Evolutionary conservation across 768 basidiomycete genomes (phyloP).

Genomic region (Phylloporus sp.): DNA sequence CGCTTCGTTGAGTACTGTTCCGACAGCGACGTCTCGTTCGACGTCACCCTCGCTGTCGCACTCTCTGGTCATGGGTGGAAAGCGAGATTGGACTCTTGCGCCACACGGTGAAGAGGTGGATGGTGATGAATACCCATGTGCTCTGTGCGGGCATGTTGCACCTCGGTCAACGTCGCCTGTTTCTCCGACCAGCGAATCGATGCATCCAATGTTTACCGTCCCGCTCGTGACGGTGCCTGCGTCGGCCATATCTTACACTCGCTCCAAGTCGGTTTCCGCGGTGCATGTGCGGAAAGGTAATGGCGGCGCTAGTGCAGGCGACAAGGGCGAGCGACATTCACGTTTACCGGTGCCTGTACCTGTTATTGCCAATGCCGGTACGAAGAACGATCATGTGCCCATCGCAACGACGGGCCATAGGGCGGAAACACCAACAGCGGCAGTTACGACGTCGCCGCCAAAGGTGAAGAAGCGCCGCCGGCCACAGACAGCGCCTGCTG

Average conservation of each 20-base stretch:
- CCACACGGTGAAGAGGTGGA: not conserved
- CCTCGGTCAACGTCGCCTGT: not conserved
- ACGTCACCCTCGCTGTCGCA: slow-evolving; percentile 9
- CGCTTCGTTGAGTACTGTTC: slow-evolving; percentile 18
- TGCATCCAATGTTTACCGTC: slow-evolving; percentile 30
- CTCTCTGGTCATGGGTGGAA: not conserved
- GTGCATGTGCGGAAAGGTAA: not conserved
- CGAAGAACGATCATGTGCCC: not conserved
- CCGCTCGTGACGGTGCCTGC: slow-evolving; percentile 25
- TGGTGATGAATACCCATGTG: slow-evolving; percentile 4
- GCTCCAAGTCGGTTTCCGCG: not conserved
- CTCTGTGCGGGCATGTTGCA: slow-evolving; percentile 18
- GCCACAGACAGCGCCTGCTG: slow-evolving; percentile 25
- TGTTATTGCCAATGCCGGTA: not conserved
- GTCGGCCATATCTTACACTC: not conserved
- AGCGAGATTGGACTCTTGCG: not conserved
- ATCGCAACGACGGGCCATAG: not conserved
- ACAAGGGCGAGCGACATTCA: not conserved
- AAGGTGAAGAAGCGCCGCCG: slow-evolving; percentile 12
- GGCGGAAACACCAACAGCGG: not conserved
- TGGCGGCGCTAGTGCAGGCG: not conserved
- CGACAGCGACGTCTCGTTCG: slow-evolving; percentile 15
- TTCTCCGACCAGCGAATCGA: not conserved
- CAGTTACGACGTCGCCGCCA: not conserved
- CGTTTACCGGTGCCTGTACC: not conserved